These are phyloP conservation scores for Termitomyces sp. DNA, from an alignment of 768 basidiomycete genomes.

Conservation along the genomic window DNA sequence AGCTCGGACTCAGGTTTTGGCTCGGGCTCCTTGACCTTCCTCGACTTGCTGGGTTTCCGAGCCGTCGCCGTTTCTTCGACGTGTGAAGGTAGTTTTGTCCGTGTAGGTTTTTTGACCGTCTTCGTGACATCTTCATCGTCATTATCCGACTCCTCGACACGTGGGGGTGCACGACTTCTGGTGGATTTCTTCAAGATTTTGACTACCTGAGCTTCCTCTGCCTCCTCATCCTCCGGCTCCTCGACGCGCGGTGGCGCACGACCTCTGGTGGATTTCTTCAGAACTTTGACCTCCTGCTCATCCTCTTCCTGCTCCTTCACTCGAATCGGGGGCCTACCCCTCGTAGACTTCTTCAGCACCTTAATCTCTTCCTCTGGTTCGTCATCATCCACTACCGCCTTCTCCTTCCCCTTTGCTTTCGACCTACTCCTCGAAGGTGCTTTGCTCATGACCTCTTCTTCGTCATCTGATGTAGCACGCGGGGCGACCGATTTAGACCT, in stretches of 20 bases:
- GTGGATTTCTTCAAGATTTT: conserved; percentile 10
- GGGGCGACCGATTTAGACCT: conserved; percentile 22
- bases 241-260: conserved; percentile 2
- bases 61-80: not conserved
- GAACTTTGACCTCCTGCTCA: conserved; percentile 11
- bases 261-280: conserved; percentile 14
- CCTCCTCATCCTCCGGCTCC: conserved; percentile 6
- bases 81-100: conserved; percentile 8
- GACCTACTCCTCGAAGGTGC: conserved; percentile 13
- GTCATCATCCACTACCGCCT: conserved; percentile 10
- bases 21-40: conserved; percentile 6
- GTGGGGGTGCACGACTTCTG: conserved; percentile 2
- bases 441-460: conserved; percentile 13
- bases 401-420: conserved; percentile 13
- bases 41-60: conserved; percentile 12
- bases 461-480: conserved; percentile 16
- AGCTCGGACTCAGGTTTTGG: not conserved
- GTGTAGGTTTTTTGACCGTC: conserved; percentile 16
- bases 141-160: conserved; percentile 3
- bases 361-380: conserved; percentile 2
- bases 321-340: conserved; percentile 8
- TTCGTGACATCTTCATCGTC: conserved; percentile 9
- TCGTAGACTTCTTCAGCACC: conserved; percentile 6
- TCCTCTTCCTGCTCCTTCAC: conserved; percentile 16
- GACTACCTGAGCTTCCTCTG: not conserved